Evolutionary conservation across 257 asterid species (phyloP).

Genomic region (Nicotiana sylvestris): DNA sequence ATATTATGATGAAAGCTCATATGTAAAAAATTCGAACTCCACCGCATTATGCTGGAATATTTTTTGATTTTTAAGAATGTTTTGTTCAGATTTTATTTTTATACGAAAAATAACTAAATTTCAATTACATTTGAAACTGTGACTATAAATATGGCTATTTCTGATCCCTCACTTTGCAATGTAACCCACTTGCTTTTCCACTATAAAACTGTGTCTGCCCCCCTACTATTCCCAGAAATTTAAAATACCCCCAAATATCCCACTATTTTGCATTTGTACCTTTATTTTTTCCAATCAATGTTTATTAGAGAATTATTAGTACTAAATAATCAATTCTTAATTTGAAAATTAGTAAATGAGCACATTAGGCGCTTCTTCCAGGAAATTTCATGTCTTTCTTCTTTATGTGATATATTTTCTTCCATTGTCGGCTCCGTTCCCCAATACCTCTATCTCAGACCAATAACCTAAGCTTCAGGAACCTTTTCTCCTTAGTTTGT

Average conservation of each 20-base stretch:
- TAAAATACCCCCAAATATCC: not conserved
- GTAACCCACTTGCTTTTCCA: not conserved
- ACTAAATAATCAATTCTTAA: not conserved
- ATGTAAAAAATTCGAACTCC: too few species aligned
- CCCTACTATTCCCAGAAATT: too few species aligned
- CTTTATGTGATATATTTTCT: not conserved
- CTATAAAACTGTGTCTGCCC: not conserved
- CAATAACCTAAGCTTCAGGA: not conserved
- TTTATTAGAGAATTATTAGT: not conserved
- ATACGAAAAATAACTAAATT: too few species aligned
- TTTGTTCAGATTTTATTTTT: too few species aligned
- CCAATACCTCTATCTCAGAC: not conserved
- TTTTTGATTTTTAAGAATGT: accelerated
- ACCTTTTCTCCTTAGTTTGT: not conserved
- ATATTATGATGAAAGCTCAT: too few species aligned
- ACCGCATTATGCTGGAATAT: too few species aligned
- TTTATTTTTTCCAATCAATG: not conserved
- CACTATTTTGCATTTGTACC: not conserved
- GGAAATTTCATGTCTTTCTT: slow-evolving; percentile 50
- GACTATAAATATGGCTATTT: too few species aligned
- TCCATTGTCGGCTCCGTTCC: slow-evolving; percentile 18
- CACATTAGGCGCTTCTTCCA: slow-evolving; percentile 36
- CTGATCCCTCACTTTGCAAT: not conserved
- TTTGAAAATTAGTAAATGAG: slow-evolving; percentile 8
- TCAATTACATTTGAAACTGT: too few species aligned